These are phyloP conservation scores for Benincasa hispida DNA, from an alignment of 306 rosid species.

Conservation along the genomic window DNA sequence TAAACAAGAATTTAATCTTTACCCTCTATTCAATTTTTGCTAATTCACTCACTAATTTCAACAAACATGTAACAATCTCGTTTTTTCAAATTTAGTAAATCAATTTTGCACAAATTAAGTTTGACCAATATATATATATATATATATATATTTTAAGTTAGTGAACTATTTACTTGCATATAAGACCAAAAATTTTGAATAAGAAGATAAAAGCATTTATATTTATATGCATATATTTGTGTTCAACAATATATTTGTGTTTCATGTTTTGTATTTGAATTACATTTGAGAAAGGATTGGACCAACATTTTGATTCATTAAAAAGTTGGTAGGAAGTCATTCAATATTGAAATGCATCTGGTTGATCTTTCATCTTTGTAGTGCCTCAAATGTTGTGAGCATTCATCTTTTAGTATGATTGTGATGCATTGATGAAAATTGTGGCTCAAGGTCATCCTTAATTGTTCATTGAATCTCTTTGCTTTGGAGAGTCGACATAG, in stretches of 20 bases:
- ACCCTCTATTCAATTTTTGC: no score
- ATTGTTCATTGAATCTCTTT: background rate
- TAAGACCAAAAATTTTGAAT: background rate
- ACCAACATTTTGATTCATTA: background rate
- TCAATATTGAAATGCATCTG: background rate
- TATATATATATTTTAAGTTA: no score
- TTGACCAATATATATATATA: no score
- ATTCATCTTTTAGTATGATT: background rate
- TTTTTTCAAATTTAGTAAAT: no score
- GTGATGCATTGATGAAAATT: background rate
- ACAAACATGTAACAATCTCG: no score
- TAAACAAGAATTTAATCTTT: no score
- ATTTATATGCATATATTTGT: no score
- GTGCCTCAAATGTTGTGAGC: background rate
- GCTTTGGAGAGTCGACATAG: background rate
- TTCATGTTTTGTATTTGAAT: background rate
- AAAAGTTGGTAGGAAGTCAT: background rate
- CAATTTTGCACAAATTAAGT: no score
- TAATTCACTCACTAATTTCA: no score
- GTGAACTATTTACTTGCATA: background rate
- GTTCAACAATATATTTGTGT: background rate
- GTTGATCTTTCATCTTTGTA: background rate
- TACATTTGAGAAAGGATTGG: background rate
- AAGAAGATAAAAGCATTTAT: background rate
- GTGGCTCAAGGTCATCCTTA: background rate